Conservation (phyloP, 2,329 filamentous ascomycete genomes). For the Botrytis medusae region DNA sequence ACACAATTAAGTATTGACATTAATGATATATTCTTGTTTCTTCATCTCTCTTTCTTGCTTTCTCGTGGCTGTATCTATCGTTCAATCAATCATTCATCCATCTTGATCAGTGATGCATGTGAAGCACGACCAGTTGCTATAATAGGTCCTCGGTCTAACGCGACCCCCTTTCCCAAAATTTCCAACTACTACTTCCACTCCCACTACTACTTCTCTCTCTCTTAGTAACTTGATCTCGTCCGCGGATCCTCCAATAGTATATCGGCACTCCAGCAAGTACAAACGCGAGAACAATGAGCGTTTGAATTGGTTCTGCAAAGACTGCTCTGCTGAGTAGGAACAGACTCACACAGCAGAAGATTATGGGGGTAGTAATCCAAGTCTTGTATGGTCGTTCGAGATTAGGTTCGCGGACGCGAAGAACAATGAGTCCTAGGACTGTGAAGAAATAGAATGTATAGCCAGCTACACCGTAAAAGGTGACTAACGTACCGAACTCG, state of each 20-base stretch:
- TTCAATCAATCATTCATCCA: constrained; percentile 5
- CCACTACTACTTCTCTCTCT: constrained; percentile 45
- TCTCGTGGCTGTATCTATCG: not conserved
- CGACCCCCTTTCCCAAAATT: constrained; percentile 53
- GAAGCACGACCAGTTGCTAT: not conserved
- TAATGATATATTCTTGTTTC: not conserved
- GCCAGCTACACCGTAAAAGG: constrained; percentile 95
- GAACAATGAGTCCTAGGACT: constrained; percentile 86
- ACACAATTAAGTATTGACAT: not conserved
- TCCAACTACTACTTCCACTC: constrained; percentile 51
- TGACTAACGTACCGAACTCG: constrained; percentile 87
- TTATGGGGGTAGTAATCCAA: constrained; percentile 95
- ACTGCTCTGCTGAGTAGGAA: constrained; percentile 87
- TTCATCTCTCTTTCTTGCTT: not conserved
- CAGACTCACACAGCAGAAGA: constrained; percentile 96
- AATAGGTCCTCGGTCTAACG: not conserved
- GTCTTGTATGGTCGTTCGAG: constrained; percentile 90
- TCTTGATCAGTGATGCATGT: not conserved
- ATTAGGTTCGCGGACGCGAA: constrained; percentile 82
- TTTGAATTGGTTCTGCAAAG: constrained; percentile 88
- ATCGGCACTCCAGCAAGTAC: constrained; percentile 81
- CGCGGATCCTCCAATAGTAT: constrained; percentile 82
- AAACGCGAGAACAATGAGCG: constrained; percentile 81
- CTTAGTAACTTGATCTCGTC: constrained; percentile 55
- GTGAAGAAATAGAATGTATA: constrained; percentile 98